These are phyloP conservation scores for Xylariaceae sp. DNA, from an alignment of 2,329 filamentous ascomycete genomes.

Conservation along the genomic window DNA sequence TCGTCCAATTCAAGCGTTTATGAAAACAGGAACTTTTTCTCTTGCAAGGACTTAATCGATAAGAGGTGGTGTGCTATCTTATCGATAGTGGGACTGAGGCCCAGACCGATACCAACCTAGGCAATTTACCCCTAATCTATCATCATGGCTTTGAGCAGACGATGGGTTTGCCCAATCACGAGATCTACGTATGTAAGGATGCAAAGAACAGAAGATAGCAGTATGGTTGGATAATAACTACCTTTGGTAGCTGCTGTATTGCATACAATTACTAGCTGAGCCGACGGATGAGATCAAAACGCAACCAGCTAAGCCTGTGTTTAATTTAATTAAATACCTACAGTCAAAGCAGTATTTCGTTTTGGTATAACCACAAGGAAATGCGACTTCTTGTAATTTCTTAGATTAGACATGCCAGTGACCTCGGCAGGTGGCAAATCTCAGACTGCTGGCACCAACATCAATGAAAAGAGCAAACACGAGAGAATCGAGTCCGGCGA, in stretches of 20 bases:
- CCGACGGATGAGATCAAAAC: neutral
- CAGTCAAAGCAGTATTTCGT: neutral
- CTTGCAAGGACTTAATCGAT: constrained; percentile 1
- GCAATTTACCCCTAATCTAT: too few species aligned
- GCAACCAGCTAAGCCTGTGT: neutral
- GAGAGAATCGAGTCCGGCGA: constrained; percentile 28
- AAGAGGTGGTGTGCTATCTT: too few species aligned
- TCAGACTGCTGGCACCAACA: constrained; percentile 24
- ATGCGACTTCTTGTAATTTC: constrained; percentile 22
- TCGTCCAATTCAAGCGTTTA: constrained; percentile 7
- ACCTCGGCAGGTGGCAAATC: constrained; percentile 28
- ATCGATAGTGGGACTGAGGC: constrained; percentile 7
- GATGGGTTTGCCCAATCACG: neutral
- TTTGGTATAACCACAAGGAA: constrained; percentile 13
- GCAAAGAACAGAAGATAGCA: neutral
- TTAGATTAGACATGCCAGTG: constrained; percentile 31
- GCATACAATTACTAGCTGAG: neutral
- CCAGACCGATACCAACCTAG: too few species aligned
- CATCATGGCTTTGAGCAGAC: neutral
- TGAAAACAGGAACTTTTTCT: constrained; percentile 22
- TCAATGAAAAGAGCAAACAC: constrained; percentile 23
- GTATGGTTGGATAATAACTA: neutral
- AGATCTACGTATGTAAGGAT: neutral
- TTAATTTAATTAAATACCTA: too few species aligned
- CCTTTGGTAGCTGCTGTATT: neutral